phyloP scores from a whole-genome alignment of 2,329 filamentous ascomycete species.

The Fonsecaea monophora region DNA sequence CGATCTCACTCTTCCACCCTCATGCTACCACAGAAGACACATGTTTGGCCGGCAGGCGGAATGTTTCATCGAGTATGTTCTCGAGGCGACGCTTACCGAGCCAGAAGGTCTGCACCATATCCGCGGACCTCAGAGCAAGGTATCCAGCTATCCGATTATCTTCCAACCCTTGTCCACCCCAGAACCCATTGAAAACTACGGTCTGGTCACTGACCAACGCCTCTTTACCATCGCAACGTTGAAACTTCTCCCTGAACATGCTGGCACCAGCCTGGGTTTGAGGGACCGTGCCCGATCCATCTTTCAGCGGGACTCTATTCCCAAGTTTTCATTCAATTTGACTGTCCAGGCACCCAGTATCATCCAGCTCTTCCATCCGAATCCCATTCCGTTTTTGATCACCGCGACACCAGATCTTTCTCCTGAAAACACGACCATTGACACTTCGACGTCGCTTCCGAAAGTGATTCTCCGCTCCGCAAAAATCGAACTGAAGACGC shows the following conservation, averaged over 20 bases:
- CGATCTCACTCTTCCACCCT: conserved; percentile 33
- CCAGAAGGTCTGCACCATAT: conserved; percentile 34
- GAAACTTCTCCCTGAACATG: conserved; percentile 34
- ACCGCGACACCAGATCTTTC: conserved; percentile 24
- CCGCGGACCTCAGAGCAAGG: conserved; percentile 30
- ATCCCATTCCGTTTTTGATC: conserved; percentile 31
- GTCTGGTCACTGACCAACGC: conserved; percentile 20
- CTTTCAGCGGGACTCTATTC: conserved; percentile 34
- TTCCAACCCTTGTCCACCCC: conserved; percentile 35
- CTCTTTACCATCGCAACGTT: conserved; percentile 32
- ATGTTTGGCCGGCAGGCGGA: conserved; percentile 30
- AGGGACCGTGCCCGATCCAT: conserved; percentile 34
- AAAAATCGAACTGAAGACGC: conserved; percentile 28
- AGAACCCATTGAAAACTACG: conserved; percentile 32
- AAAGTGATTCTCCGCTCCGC: conserved; percentile 25
- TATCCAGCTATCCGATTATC: conserved; percentile 28
- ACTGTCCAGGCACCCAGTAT: conserved; percentile 28
- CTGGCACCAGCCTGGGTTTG: conserved; percentile 26
- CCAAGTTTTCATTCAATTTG: conserved; percentile 33
- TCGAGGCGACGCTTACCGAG: conserved; percentile 35
- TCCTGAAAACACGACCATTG: conserved; percentile 28
- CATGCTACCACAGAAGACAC: conserved; percentile 30
- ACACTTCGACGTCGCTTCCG: conserved; percentile 23
- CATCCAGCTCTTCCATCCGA: conserved; percentile 34
- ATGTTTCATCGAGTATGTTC: conserved; percentile 38